Base-by-base conservation (phyloP, 2,329 filamentous ascomycete species). In the Pseudogymnoascus sp. region DNA sequence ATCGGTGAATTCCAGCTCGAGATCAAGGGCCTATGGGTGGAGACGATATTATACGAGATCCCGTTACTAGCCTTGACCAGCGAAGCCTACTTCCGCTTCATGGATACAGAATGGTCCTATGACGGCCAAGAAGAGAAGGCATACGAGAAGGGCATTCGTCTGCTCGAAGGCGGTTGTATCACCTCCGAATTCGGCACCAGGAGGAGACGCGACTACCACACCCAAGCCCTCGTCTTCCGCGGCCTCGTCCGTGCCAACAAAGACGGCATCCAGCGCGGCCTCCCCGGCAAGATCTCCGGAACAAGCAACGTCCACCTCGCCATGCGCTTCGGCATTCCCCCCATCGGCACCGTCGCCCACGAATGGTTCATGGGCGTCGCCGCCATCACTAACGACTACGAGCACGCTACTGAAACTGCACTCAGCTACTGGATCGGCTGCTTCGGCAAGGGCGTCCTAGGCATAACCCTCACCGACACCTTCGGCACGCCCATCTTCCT, bases 341-440 rank as follows among this genome's bases (percentile, higher is more conserved):
- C 95, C 0, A 85, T 98, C 11, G 95, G 95, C 4, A 99, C 95
- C 0, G 86, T 90, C 1, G 95, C 95, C 0, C 95, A 99, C 73
- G 95, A 99, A 78, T 99, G 95, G 95, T 98, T 97, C 80, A 99
- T 99, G 95, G 93, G 92, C 45, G 93, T 96, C 67, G 95, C 95
- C 0, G 93, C 95, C 41, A 92, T 97, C 70, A 90, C 89, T 4
- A 83, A 91, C 67, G 85, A 97, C 76, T 99, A 99, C 74, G 83
- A 86, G 69, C 81, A 84, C 67, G 93, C 95, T 2, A 96, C 93
- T 39, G 92, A 96, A 75, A 83, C 88, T 68, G 93, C 92, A 0
- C 79, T 99, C 69, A 82, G 86, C 65, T 92, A 96, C 74, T 99
- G 95, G 95, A 85, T 96, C 36, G 87, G 88, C 62, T 96, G 90